Evolutionary conservation across 768 basidiomycete species (phyloP), one percentile per base, ranked within the genome.

Genomic region (Tricholoma terreum): DNA sequence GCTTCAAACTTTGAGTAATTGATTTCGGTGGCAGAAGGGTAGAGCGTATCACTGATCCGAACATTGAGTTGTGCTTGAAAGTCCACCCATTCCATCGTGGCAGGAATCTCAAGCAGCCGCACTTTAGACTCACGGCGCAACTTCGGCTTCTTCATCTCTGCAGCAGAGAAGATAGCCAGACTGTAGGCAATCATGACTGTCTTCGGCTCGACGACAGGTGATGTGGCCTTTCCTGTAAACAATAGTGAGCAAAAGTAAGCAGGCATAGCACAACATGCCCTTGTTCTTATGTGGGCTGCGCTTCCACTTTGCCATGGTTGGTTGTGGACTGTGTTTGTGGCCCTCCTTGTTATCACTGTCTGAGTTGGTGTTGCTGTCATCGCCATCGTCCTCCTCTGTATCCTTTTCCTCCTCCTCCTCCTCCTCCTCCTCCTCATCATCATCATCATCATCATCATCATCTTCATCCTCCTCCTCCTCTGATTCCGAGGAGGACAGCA

Each of bases 391-490:
- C 38, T 40, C 38, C 38, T 40, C 38, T 17, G 7, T 19, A 5
- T 33, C 31, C 31, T 33, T 10, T 10, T 33, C 31, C 31, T 33
- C 31, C 31, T 33, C 31, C 31, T 33, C 31, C 10, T 33, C 31
- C 31, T 5, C 31, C 31, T 33, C 31, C 31, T 33, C 31, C 31
- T 33, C 31, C 9, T 17, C n/a, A 2, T 40, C 38, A 6, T 19
- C 68, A 63, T 34, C 61, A 15, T 40, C 38, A 15, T 40, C 38
- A 74, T 89, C 87, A 59, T 90, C 86, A 84, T 84, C 56, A 15
- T 40, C 38, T 19, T 40, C 38, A 17, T 40, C 38, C n/a, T n/a
- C n/a, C n/a, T n/a, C n/a, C n/a, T n/a, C n/a, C n/a, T n/a, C n/a
- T n/a, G n/a, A n/a, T n/a, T n/a, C n/a, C n/a, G n/a, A n/a, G n/a